Percentiles rank a stretch among this genome's conserved stretches.
phyloP scores from a whole-genome alignment of 345 rosid genomes.

The Cochlearia excelsa region DNA sequence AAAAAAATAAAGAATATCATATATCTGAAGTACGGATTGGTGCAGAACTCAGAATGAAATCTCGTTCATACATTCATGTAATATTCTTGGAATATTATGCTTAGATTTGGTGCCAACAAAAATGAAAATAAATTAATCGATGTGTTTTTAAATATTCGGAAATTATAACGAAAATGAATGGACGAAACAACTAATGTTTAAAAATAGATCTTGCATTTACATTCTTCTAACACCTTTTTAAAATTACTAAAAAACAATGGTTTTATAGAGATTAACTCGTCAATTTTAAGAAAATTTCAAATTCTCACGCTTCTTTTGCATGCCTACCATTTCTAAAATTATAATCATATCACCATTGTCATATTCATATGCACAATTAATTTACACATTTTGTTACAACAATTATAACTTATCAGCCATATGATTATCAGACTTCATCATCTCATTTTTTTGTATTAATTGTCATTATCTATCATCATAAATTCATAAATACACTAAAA shows the following conservation, averaged over 20 bases:
- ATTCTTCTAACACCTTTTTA: constrained; percentile 19
- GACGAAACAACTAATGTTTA: constrained; percentile 25
- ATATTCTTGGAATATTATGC: constrained; percentile 35
- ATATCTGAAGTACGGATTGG: constrained; percentile 28
- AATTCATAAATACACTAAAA: constrained; percentile 4
- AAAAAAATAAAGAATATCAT: constrained; percentile 15
- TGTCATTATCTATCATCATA: constrained; percentile 15
- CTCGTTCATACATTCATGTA: constrained; percentile 32
- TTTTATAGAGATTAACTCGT: constrained; percentile 15
- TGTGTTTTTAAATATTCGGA: constrained; percentile 5
- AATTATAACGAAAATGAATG: constrained; percentile 31
- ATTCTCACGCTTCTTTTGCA: constrained; percentile 3
- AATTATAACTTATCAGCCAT: constrained; percentile 20
- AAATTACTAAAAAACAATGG: constrained; percentile 6
- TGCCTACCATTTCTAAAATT: constrained; percentile 17
- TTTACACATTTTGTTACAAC: neutral
- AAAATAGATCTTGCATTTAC: constrained; percentile 23
- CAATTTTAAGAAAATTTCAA: constrained; percentile 10
- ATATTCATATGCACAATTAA: neutral
- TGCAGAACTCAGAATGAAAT: constrained; percentile 29
- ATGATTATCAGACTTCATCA: neutral
- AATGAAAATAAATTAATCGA: neutral
- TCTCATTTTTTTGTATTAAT: too few relatives aligned
- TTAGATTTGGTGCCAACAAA: constrained; percentile 32
- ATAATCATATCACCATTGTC: constrained; percentile 5